These are phyloP conservation scores for Xerocomellus chrysenteron DNA, from an alignment of 768 basidiomycete genomes.

Conservation along the genomic window DNA sequence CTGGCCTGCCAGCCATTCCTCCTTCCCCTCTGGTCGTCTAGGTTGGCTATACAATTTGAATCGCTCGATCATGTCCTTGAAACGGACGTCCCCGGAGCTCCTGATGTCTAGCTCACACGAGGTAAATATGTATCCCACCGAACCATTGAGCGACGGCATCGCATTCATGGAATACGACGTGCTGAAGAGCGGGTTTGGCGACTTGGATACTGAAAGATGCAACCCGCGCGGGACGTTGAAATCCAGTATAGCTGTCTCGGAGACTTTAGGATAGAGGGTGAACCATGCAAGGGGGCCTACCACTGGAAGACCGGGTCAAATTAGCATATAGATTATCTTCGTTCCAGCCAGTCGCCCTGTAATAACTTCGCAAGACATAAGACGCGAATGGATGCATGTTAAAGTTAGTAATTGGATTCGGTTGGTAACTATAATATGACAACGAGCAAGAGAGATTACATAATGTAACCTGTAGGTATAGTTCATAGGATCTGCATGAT, in stretches of 20 bases:
- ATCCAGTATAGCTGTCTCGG: conserved; percentile 75
- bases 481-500: conserved; percentile 25
- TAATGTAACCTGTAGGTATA: conserved; percentile 3
- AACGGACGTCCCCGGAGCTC: conserved; percentile 65
- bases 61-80: conserved; percentile 88
- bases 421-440: too few relatives aligned
- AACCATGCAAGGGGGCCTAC: conserved; percentile 42
- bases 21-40: conserved; percentile 70
- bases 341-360: conserved; percentile 93
- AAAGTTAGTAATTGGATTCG: neutral
- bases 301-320: conserved; percentile 84
- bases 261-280: conserved; percentile 4
- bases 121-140: conserved; percentile 90
- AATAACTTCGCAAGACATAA: conserved; percentile 87
- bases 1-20: conserved; percentile 81
- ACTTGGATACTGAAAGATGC: conserved; percentile 80
- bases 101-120: conserved; percentile 78
- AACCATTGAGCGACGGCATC: conserved; percentile 89
- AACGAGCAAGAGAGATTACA: conserved; percentile 5
- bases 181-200: conserved; percentile 84
- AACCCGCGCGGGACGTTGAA: conserved; percentile 83
- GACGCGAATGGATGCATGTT: conserved; percentile 84
- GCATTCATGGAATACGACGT: conserved; percentile 93
- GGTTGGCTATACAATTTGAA: conserved; percentile 86
- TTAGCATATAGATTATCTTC: conserved; percentile 94